These are phyloP conservation scores for Gliomastix tumulicola DNA, from an alignment of 2,329 filamentous ascomycete genomes.

Conservation along the genomic window DNA sequence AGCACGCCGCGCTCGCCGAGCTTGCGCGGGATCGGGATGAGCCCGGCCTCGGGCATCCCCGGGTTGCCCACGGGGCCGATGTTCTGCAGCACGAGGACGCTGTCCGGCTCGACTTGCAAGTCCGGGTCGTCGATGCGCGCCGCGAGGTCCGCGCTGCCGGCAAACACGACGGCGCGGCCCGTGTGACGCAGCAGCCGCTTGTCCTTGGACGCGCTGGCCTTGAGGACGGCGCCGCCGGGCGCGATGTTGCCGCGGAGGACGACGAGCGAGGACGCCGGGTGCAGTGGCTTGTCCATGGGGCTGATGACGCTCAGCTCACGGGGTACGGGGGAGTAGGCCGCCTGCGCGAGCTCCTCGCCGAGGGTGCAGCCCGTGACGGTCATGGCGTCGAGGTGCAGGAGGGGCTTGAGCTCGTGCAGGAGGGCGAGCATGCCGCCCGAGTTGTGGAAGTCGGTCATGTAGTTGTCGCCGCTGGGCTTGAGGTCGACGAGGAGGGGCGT, in stretches of 20 bases:
- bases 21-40: constrained; percentile 63
- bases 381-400: constrained; percentile 69
- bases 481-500: constrained; percentile 80
- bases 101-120: constrained; percentile 54
- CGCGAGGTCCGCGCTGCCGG: constrained; percentile 69
- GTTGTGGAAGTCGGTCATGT: constrained; percentile 87
- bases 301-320: constrained; percentile 47
- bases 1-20: constrained; percentile 66
- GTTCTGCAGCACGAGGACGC: constrained; percentile 75
- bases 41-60: constrained; percentile 82
- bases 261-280: constrained; percentile 70
- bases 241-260: constrained; percentile 80
- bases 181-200: constrained; percentile 42
- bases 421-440: constrained; percentile 81
- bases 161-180: constrained; percentile 56
- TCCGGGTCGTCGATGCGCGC: constrained; percentile 47
- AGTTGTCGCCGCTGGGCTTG: constrained; percentile 79
- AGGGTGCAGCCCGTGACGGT: constrained; percentile 84
- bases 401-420: constrained; percentile 67
- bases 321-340: constrained; percentile 50
- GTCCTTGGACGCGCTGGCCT: constrained; percentile 82
- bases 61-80: constrained; percentile 87
- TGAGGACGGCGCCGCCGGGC: constrained; percentile 77
- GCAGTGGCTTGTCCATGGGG: constrained; percentile 57
- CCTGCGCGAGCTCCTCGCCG: constrained; percentile 67